Conservation (phyloP, 805 yeast species). For the Grigorovia yakushimaensis region DNA sequence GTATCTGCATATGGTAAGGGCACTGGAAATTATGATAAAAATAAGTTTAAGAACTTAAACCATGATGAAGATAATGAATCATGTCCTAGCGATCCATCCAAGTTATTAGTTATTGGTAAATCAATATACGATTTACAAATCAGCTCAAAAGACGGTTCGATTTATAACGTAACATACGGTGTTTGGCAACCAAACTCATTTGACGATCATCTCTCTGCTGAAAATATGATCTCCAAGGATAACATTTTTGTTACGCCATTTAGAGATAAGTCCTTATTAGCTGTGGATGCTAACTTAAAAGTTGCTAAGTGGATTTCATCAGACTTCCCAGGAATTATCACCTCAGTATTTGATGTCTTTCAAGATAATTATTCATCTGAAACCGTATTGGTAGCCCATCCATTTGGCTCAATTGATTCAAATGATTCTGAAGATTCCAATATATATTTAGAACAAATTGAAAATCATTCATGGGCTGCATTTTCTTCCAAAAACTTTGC, state of each 20-base stretch:
- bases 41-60: constrained; percentile 5
- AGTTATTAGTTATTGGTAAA: constrained; percentile 48
- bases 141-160: constrained; percentile 57
- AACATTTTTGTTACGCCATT: constrained; percentile 74
- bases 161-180: constrained; percentile 81
- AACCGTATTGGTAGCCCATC: constrained; percentile 60
- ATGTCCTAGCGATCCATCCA: constrained; percentile 6
- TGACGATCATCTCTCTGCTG: constrained; percentile 44
- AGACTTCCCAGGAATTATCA: constrained; percentile 59
- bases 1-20: constrained; percentile 57
- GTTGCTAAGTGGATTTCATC: constrained; percentile 69
- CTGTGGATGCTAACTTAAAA: constrained; percentile 58
- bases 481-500: constrained; percentile 73
- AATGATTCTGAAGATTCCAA: constrained; percentile 29
- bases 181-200: constrained; percentile 89
- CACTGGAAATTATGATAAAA: constrained; percentile 23
- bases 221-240: constrained; percentile 53
- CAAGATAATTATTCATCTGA: constrained; percentile 22
- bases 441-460: constrained; percentile 59
- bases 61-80: neutral
- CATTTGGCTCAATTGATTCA: constrained; percentile 32
- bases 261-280: constrained; percentile 69
- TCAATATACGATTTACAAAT: constrained; percentile 66
- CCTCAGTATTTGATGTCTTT: constrained; percentile 70
- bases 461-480: constrained; percentile 72